These are phyloP conservation scores for Luvunga scandens DNA, from an alignment of 345 rosid species.

Conservation along the genomic window DNA sequence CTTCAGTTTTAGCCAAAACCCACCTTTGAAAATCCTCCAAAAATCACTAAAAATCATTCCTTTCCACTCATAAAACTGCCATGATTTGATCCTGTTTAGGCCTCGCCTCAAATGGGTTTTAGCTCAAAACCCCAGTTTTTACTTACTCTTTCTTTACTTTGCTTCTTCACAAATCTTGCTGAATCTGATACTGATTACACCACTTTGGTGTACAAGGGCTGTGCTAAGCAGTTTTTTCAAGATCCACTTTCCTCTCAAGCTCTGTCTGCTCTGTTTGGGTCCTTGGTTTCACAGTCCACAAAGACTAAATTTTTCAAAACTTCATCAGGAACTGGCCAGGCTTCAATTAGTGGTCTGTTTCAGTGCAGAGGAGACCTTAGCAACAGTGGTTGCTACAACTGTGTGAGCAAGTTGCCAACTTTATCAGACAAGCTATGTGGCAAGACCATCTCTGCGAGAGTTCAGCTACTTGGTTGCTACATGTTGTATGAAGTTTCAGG, in stretches of 20 bases:
- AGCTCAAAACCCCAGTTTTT: constrained; percentile 34
- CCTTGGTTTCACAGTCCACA: constrained; percentile 78
- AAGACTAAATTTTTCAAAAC: constrained; percentile 82
- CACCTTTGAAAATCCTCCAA: constrained; percentile 7
- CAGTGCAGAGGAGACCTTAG: constrained; percentile 94
- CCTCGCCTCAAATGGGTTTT: constrained; percentile 41
- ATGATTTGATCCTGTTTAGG: constrained; percentile 55
- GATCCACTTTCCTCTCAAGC: constrained; percentile 89
- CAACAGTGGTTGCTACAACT: constrained; percentile 75
- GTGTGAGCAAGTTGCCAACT: constrained; percentile 84
- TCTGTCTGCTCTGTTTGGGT: constrained; percentile 79
- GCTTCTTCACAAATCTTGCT: constrained; percentile 37
- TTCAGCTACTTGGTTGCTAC: constrained; percentile 89
- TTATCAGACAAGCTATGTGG: constrained; percentile 75
- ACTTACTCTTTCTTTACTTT: constrained; percentile 24
- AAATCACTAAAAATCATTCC: constrained; percentile 18
- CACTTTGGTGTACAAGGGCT: constrained; percentile 83
- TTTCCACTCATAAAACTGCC: constrained; percentile 21
- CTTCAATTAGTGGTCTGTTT: constrained; percentile 77
- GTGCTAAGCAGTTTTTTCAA: constrained; percentile 67
- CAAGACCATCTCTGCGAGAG: constrained; percentile 67
- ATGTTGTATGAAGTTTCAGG: constrained; percentile 80
- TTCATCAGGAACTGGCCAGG: constrained; percentile 71
- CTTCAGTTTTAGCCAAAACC: constrained; percentile 21
- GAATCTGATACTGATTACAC: constrained; percentile 59